These are phyloP conservation scores for Coemansia sp. DNA, from an alignment of 192 early-diverging fungal species.

Conservation along the genomic window DNA sequence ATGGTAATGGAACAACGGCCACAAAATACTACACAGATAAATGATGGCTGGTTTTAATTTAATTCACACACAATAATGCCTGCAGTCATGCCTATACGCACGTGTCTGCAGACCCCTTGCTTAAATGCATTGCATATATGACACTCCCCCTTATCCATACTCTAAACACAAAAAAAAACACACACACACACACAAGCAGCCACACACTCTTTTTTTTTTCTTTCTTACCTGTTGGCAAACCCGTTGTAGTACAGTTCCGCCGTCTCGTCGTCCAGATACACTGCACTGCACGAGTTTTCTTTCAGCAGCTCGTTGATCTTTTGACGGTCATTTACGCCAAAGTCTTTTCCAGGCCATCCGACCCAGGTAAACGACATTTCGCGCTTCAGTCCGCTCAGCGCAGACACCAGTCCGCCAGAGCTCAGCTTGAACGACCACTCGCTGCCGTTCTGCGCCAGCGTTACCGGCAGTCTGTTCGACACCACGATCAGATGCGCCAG, in stretches of 20 bases:
- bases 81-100: not conserved
- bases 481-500: constrained; percentile 79
- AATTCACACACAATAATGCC: no score
- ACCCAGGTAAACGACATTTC: constrained; percentile 98
- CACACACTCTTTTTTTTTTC: not conserved
- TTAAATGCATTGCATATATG: no score
- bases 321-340: constrained; percentile 74
- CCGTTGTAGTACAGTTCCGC: constrained; percentile 98
- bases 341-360: constrained; percentile 95
- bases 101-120: not conserved
- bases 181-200: not conserved
- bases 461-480: constrained; percentile 95
- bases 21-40: constrained; percentile 73
- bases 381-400: constrained; percentile 89
- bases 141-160: no score
- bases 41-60: no score
- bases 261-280: constrained; percentile 90
- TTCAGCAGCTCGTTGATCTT: constrained; percentile 72
- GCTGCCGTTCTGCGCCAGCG: constrained; percentile 53
- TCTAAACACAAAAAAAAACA: not conserved
- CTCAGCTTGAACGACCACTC: constrained; percentile 80
- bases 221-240: constrained; percentile 84
- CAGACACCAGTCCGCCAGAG: constrained; percentile 94
- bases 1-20: constrained; percentile 99
- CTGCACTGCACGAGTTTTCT: constrained; percentile 85